These are phyloP conservation scores for Recurvomyces mirabilis DNA, from an alignment of 495 filamentous ascomycete genomes.

Conservation along the genomic window DNA sequence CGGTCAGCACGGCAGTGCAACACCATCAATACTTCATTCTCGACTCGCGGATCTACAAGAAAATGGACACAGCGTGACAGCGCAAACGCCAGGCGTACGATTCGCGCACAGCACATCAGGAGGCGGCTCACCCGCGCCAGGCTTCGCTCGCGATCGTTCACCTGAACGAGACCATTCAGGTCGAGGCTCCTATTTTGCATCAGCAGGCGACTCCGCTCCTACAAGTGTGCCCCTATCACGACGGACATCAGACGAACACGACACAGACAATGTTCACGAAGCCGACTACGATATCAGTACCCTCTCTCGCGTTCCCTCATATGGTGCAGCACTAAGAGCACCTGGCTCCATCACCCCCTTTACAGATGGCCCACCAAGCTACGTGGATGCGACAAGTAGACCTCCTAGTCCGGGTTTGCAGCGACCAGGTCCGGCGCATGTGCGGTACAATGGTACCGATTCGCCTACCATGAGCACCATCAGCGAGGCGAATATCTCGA, in stretches of 20 bases:
- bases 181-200: constrained; percentile 10
- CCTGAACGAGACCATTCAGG: neutral
- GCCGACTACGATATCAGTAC: constrained; percentile 26
- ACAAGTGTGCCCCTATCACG: constrained; percentile 14
- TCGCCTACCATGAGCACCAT: constrained; percentile 1
- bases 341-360: constrained; percentile 21
- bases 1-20: constrained; percentile 22
- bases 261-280: constrained; percentile 2
- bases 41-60: constrained; percentile 27
- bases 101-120: constrained; percentile 13
- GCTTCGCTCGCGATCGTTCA: neutral
- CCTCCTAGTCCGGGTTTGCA: constrained; percentile 24
- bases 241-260: constrained; percentile 16
- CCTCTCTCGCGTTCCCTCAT: constrained; percentile 30
- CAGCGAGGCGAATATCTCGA: constrained; percentile 7
- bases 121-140: constrained; percentile 12
- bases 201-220: constrained; percentile 13
- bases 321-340: constrained; percentile 31
- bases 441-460: constrained; percentile 5
- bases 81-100: constrained; percentile 1
- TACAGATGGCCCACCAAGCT: constrained; percentile 26
- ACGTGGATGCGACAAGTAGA: constrained; percentile 31
- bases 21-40: constrained; percentile 25
- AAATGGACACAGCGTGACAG: constrained; percentile 5
- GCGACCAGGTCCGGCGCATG: constrained; percentile 19